Base-by-base conservation (phyloP, 805 yeast genomes). In the Yarrowia deformans region DNA sequence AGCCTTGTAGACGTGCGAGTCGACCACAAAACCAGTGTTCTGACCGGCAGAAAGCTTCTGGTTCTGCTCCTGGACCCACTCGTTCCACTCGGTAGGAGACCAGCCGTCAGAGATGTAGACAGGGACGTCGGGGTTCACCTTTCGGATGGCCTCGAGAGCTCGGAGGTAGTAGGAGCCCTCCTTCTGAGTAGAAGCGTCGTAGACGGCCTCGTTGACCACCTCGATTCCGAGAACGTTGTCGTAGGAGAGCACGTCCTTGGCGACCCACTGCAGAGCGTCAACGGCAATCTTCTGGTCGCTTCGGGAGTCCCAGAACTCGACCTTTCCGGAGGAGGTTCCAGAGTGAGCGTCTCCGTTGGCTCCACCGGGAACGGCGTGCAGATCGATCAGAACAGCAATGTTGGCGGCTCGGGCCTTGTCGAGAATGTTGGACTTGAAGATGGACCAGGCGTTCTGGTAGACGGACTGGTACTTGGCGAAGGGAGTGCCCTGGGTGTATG, bases 351-450 rank as follows among this genome's bases (percentile, higher is more conserved):
- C 90, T 0, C 87, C 84, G 75, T 95, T 94, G 32, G 98, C 98
- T 45, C 98, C 98, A 14, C 91, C 92, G 5, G 98, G 98, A 10
- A 94, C 78, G 0, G 90, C 98, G 78, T 95, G 98, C 52, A 94
- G 74, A 78, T 94, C 98, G 16, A 94, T 84, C 68, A 94, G 74
- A 0, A 94, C 87, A 13, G 92, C 90, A 70, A 94, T 94, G 39
- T 84, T 82, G 73, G 87, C 78, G 19, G 81, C 70, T 0, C 76
- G 83, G 1, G 98, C 98, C 66, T 81, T 84, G 55, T 82, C 81
- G 50, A 93, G 82, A 68, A 86, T 81, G 45, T 80, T 74, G 35
- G 77, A 71, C 76, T 85, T 87, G 71, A 89, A 82, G 23, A 83
- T 80, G 6, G 77, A 76, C 98, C 98, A 94, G 35, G 69, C 69